phyloP scores from a whole-genome alignment of 1,139 yeast genomes.

The Diutina rugosa region DNA sequence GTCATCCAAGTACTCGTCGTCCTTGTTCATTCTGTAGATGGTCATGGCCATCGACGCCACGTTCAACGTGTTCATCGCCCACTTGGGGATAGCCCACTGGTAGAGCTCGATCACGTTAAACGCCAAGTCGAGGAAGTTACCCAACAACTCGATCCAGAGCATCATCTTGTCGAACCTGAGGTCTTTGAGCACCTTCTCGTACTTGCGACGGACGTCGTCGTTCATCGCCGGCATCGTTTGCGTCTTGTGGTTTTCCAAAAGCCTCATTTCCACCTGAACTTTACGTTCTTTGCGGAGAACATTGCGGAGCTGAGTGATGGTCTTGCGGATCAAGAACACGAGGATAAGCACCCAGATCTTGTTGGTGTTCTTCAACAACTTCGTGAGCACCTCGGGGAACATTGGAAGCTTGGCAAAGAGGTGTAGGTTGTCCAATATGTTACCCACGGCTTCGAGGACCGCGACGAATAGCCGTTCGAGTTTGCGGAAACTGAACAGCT shows the following conservation, averaged over 20 bases:
- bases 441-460: constrained; percentile 25
- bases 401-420: constrained; percentile 28
- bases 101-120: constrained; percentile 31
- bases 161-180: constrained; percentile 32
- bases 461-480: constrained; percentile 19
- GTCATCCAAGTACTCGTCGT: constrained; percentile 35
- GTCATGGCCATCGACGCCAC: constrained; percentile 37
- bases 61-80: constrained; percentile 32
- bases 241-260: constrained; percentile 14
- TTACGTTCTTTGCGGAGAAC: constrained; percentile 26
- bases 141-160: constrained; percentile 29
- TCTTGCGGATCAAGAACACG: constrained; percentile 29
- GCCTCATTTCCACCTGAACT: constrained; percentile 23
- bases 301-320: constrained; percentile 29
- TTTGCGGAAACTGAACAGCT: constrained; percentile 12
- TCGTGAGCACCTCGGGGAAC: constrained; percentile 23
- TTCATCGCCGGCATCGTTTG: constrained; percentile 13
- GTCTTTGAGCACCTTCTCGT: constrained; percentile 29
- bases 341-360: constrained; percentile 32
- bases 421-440: constrained; percentile 30
- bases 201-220: constrained; percentile 20
- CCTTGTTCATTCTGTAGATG: constrained; percentile 38
- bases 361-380: constrained; percentile 29
- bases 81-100: constrained; percentile 24
- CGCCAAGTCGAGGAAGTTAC: constrained; percentile 29